Evolutionary conservation across 129 eudicot genomes (phyloP).

Genomic region (Heracleum sosnowskyi): DNA sequence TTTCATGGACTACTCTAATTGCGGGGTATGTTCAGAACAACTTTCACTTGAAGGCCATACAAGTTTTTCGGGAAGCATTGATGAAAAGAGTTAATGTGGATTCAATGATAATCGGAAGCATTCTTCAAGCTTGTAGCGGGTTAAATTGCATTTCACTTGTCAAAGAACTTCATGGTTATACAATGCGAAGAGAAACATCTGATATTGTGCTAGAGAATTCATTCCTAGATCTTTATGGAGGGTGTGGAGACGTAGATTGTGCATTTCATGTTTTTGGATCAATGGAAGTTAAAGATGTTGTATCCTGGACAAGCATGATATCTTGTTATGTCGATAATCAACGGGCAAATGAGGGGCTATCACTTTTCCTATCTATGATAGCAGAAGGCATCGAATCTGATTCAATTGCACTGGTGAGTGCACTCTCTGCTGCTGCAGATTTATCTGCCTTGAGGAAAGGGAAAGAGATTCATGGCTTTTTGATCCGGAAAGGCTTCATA

Average conservation of each 20-base stretch:
- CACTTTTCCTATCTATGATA: slow-evolving; percentile 41
- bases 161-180: slow-evolving; percentile 52
- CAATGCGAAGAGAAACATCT: slow-evolving; percentile 37
- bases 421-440: slow-evolving; percentile 53
- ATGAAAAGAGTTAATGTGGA: slow-evolving; percentile 34
- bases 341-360: slow-evolving; percentile 52
- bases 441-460: slow-evolving; percentile 67
- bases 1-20: slow-evolving; percentile 64
- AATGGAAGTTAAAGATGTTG: slow-evolving; percentile 43
- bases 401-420: slow-evolving; percentile 31
- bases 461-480: slow-evolving; percentile 68
- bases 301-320: slow-evolving; percentile 84
- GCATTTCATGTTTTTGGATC: slow-evolving; percentile 36
- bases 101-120: slow-evolving; percentile 50
- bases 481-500: slow-evolving; percentile 38
- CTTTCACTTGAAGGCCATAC: slow-evolving; percentile 38
- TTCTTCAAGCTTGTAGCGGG: slow-evolving; percentile 57
- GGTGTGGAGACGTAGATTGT: slow-evolving; percentile 36
- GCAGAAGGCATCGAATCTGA: slow-evolving; percentile 40
- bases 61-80: slow-evolving; percentile 34
- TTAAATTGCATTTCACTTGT: slow-evolving; percentile 35
- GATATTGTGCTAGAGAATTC: slow-evolving; percentile 47
- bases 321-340: slow-evolving; percentile 42
- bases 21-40: slow-evolving; percentile 52
- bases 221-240: slow-evolving; percentile 50